Evolutionary conservation across 2,329 filamentous ascomycete genomes (phyloP).

Genomic region (Falciphora oryzae): DNA sequence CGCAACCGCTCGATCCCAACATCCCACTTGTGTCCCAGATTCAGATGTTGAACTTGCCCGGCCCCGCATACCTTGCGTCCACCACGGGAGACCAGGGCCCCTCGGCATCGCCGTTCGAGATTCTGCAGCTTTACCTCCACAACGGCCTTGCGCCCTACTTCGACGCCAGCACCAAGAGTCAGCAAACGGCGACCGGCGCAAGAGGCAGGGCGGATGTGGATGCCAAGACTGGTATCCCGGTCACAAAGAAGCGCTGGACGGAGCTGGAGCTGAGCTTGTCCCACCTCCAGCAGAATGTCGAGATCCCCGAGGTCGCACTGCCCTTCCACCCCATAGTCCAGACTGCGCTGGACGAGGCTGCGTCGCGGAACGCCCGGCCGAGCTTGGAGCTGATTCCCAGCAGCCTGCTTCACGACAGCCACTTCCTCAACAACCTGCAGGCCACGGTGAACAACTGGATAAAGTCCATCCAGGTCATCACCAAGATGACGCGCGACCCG

Average conservation of each 20-base stretch:
- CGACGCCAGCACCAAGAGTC: constrained; percentile 86
- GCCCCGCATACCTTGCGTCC: constrained; percentile 65
- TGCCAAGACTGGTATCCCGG: constrained; percentile 87
- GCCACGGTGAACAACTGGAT: constrained; percentile 97
- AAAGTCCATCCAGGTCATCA: constrained; percentile 95
- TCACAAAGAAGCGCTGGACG: constrained; percentile 95
- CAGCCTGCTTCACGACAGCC: constrained; percentile 76
- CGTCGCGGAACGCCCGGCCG: constrained; percentile 58
- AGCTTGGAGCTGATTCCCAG: constrained; percentile 73
- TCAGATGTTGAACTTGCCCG: constrained; percentile 87
- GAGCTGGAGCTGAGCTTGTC: constrained; percentile 86
- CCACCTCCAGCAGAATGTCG: constrained; percentile 94
- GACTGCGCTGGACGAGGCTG: constrained; percentile 73
- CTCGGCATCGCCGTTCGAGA: constrained; percentile 79
- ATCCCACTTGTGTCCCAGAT: constrained; percentile 82
- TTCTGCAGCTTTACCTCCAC: constrained; percentile 86
- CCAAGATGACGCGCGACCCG: constrained; percentile 85
- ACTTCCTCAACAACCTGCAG: constrained; percentile 89
- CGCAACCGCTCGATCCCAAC: constrained; percentile 77
- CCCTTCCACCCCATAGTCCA: constrained; percentile 87
- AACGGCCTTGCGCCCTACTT: constrained; percentile 93
- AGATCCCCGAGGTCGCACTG: constrained; percentile 88
- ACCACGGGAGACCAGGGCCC: constrained; percentile 63
- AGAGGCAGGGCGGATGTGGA: constrained; percentile 79
- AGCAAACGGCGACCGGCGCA: constrained; percentile 58